Evolutionary conservation across 495 filamentous ascomycete species (phyloP).

Genomic region (Penicillium subrubescens): DNA sequence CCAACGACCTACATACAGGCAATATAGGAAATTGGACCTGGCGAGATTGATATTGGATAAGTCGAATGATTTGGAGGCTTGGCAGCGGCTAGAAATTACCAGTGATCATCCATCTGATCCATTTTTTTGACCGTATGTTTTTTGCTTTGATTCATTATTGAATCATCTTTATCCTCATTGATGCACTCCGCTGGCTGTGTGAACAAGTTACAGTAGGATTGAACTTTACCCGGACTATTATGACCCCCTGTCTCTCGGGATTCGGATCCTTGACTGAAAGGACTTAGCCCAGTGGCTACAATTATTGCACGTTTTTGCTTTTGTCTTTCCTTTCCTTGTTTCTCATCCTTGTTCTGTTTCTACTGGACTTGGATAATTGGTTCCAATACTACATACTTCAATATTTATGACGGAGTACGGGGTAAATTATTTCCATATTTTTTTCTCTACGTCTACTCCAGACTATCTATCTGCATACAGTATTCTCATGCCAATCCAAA

Average conservation of each 20-base stretch:
- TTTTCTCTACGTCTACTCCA: background rate
- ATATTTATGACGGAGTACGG: background rate
- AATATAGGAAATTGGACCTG: background rate
- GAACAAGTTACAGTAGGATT: background rate
- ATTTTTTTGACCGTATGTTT: background rate
- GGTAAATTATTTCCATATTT: background rate
- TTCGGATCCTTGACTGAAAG: conserved; percentile 20
- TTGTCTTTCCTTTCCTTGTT: background rate
- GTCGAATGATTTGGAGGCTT: background rate
- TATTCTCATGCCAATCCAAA: background rate
- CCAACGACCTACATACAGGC: background rate
- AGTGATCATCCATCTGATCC: background rate
- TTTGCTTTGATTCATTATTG: background rate
- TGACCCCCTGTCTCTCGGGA: conserved; percentile 24
- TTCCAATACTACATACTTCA: background rate
- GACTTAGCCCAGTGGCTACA: background rate
- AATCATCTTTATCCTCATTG: background rate
- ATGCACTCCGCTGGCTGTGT: background rate
- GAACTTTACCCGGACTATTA: background rate
- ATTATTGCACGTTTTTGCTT: background rate
- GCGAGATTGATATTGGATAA: background rate
- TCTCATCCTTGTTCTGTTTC: background rate
- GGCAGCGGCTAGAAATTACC: background rate
- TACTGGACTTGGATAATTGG: background rate
- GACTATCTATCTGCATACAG: background rate